phyloP scores from a whole-genome alignment of 2,329 filamentous ascomycete genomes.

The Fusarium sp. region DNA sequence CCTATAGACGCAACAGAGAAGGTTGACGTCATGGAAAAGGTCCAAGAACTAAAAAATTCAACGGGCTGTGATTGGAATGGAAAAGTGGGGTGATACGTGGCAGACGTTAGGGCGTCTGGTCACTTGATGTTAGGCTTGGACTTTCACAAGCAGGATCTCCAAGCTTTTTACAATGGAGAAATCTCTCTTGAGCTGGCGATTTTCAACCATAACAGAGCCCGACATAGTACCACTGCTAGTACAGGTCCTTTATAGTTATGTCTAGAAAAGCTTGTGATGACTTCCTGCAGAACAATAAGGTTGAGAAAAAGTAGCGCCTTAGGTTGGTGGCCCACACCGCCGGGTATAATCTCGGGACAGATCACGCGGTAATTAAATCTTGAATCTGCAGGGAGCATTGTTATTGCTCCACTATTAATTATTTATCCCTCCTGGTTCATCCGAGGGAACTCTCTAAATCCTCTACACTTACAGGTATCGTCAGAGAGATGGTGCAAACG shows the following conservation, averaged over 20 bases:
- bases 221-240: not conserved
- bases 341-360: not conserved
- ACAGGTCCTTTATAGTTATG: rapidly evolving
- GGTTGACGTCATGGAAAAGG: too few relatives aligned
- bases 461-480: not conserved
- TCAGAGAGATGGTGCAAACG: not conserved
- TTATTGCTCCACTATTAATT: not conserved
- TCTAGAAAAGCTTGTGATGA: not conserved
- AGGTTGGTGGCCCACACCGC: not conserved
- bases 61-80: not conserved
- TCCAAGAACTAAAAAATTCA: too few relatives aligned
- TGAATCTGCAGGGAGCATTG: not conserved
- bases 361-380: not conserved
- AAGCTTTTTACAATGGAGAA: rapidly evolving
- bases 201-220: not conserved
- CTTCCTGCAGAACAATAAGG: not conserved
- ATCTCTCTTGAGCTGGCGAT: rapidly evolving
- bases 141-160: not conserved
- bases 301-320: not conserved
- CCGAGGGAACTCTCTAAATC: not conserved
- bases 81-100: not conserved
- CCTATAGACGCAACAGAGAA: too few relatives aligned
- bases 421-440: not conserved
- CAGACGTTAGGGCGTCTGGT: not conserved
- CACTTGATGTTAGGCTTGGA: not conserved